Base-by-base conservation (phyloP, 129 eudicot species). In the Lactuca saligna region DNA sequence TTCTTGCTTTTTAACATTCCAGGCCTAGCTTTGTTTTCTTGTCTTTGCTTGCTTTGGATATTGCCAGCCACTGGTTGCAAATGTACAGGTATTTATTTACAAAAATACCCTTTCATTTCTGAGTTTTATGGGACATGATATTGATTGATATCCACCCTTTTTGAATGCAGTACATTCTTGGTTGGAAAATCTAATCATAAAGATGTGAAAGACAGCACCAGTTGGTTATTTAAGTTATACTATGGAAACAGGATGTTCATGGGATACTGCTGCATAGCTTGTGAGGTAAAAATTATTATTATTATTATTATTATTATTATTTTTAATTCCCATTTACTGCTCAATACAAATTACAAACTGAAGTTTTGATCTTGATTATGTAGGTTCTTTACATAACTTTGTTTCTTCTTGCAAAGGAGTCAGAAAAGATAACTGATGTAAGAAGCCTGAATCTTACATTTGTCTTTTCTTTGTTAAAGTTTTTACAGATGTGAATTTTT, bases 41-140 rank as follows among this genome's bases (percentile, higher is more conserved):
- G 80, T 89, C 95, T 15, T 76, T 93, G 87, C 95, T 93, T 84
- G 98, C 96, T 63, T 77, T 93, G 76, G 96, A 93, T 81, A 93
- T 93, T 70, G 91, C 68, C 69, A 93, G 98, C 82, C 98, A 93
- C 76, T 93, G 98, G 97, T 72, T 93, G 64, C 98, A 93, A 83
- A 89, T 93, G 98, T 93, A 93, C 75, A 93, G 97, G 98, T 93
- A 87, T 54, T 3, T 11, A 8, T 6, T 54, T 38, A 53, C 37
- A 33, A 17, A 57, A 34, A 17, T 41, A 17, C 55, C 31, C 34
- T 60, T 17, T 4, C 13, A 14, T 62, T n/a, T 50, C 7, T 46
- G 15, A 1, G 1, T 58, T 38, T 49, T 11, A 3, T 58, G 62
- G 29, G 44, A 32, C 57, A 29, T 17, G 65, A 15, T 32, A 44